Base-by-base conservation (phyloP, 306 rosid genomes). In the Sechiopsis laciniata region DNA sequence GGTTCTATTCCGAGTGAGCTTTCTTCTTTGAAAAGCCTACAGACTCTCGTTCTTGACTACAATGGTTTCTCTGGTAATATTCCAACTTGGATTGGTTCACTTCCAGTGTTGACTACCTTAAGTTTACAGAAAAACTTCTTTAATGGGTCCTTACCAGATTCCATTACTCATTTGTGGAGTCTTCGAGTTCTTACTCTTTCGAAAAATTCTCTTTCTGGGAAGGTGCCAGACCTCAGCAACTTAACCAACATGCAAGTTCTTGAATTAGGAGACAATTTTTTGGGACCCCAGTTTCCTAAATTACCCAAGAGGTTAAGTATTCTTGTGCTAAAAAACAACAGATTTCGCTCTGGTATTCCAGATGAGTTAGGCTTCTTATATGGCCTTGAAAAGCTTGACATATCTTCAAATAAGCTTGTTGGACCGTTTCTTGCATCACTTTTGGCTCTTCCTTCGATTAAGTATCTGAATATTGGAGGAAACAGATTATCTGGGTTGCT, bases 401-500 rank as follows among this genome's bases (percentile, higher is more conserved):
- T 94, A 77, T 91, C 99, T 57, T 48, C 83, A 45, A 94, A 94
- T 74, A 76, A 65, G 55, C 88, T 94, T 82, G 88, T 94, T 50
- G 99, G 96, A 12, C 95, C 96, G 4, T 87, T 94, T 77, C 46
- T 69, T 63, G 83, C 88, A 22, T 80, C 89, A 3, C 76, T 91
- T 21, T 54, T 94, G 54, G 81, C 88, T 24, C 80, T 94, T 8
- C 97, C 97, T 77, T 91, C 95, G 17, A 81, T 91, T 20, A 85
- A 40, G 32, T 91, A 91, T 76, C 84, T 91, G 57, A 95, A 94
- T 70, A 29, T 90, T 67, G 85, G 95, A 4, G 88, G 83, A 71
- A 94, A 94, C 79, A 91, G 82, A 79, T 81, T 94, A 71, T 85
- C 92, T 10, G 99, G 99, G 63, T 75, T 77, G 84, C 92, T 94